These are phyloP conservation scores for Wickerhamiella domercqiae DNA, from an alignment of 805 yeast genomes.

Conservation along the genomic window DNA sequence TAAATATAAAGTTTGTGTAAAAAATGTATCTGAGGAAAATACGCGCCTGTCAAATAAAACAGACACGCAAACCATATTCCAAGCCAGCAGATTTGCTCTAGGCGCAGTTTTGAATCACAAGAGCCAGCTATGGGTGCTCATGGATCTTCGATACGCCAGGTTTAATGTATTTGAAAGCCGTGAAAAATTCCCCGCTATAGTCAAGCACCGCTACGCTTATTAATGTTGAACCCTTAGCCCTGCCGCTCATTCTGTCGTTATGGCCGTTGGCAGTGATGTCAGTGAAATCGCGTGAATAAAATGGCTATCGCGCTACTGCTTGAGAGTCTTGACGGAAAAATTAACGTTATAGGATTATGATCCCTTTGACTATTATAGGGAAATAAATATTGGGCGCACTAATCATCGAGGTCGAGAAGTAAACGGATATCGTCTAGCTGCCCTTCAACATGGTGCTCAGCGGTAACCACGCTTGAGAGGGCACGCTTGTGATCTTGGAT, in stretches of 20 bases:
- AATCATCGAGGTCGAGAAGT: slow-evolving; percentile 20
- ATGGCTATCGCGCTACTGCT: too few species aligned
- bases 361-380: too few species aligned
- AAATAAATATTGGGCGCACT: too few species aligned
- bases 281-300: too few species aligned
- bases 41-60: too few species aligned
- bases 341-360: too few species aligned
- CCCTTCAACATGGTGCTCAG: slow-evolving; percentile 24
- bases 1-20: too few species aligned
- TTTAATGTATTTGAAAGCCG: slow-evolving; percentile 4
- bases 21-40: slow-evolving; percentile 6
- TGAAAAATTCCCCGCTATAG: not conserved
- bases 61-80: not conserved
- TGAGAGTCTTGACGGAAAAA: too few species aligned
- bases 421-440: slow-evolving; percentile 24
- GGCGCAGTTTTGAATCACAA: slow-evolving; percentile 20
- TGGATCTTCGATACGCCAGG: slow-evolving; percentile 21
- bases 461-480: slow-evolving; percentile 24
- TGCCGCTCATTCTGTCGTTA: too few species aligned
- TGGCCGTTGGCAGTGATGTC: too few species aligned
- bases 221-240: too few species aligned
- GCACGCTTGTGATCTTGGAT: slow-evolving; percentile 64
- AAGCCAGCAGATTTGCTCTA: slow-evolving; percentile 7
- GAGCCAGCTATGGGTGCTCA: slow-evolving; percentile 11
- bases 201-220: too few species aligned